Evolutionary conservation across 2,329 filamentous ascomycete genomes (phyloP).

Genomic region (Hymenoscyphus salicellus): DNA sequence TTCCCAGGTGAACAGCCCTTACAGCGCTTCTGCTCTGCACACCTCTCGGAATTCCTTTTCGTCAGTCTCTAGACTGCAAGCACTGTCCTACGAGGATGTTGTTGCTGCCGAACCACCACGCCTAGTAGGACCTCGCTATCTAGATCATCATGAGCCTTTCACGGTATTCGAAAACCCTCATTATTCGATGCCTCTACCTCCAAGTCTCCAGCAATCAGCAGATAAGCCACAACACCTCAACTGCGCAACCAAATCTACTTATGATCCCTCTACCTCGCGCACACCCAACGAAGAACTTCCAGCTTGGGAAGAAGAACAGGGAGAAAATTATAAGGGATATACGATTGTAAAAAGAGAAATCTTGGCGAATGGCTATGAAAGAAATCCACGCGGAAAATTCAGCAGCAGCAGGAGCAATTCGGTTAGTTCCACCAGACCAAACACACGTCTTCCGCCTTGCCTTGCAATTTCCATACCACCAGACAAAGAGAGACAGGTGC

Average conservation of each 20-base stretch:
- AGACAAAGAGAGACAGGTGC: neutral
- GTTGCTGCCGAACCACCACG: neutral
- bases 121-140: neutral
- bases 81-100: neutral
- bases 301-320: neutral
- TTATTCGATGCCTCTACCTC: neutral
- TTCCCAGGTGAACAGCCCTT: neutral
- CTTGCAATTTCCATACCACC: neutral
- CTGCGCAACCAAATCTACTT: neutral
- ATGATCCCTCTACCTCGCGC: neutral
- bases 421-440: neutral
- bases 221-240: neutral
- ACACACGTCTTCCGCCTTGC: neutral
- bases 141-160: neutral
- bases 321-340: neutral
- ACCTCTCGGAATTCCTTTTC: neutral
- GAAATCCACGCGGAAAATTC: neutral
- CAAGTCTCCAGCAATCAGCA: neutral
- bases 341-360: neutral
- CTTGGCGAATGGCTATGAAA: neutral
- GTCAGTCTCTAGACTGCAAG: neutral
- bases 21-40: neutral
- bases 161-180: neutral
- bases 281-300: too few relatives aligned
- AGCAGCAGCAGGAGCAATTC: conserved; percentile 13